Conservation (phyloP, 352 stramenopile genomes). For the Globisporangium mamillatum region DNA sequence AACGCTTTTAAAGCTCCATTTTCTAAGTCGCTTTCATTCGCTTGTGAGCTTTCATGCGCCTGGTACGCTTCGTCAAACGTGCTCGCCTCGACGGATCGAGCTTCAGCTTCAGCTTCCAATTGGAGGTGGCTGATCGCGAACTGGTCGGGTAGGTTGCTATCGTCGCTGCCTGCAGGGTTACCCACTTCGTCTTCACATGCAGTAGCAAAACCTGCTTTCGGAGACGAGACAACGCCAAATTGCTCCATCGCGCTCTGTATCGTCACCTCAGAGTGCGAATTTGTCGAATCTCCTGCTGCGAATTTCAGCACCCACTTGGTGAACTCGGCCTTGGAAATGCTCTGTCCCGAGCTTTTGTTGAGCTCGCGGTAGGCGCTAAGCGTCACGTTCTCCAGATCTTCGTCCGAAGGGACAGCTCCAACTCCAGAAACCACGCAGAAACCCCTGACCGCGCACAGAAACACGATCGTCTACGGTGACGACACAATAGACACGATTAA, state of each 20-base stretch:
- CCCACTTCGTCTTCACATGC: neutral
- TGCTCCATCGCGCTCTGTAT: conserved; percentile 13
- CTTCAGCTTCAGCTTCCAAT: neutral
- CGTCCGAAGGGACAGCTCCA: conserved; percentile 44
- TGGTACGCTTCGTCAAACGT: neutral
- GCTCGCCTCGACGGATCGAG: neutral
- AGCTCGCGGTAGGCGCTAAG: conserved; percentile 57
- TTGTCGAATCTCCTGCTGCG: conserved; percentile 10
- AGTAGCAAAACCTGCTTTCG: neutral
- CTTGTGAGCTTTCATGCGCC: neutral
- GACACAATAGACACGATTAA: neutral
- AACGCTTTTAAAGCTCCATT: neutral
- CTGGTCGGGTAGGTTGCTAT: neutral
- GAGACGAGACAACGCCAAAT: neutral
- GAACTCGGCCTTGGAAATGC: conserved; percentile 63
- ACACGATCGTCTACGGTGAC: conserved; percentile 49
- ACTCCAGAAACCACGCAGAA: conserved; percentile 48
- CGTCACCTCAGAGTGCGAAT: neutral
- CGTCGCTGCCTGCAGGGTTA: neutral
- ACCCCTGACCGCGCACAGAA: conserved; percentile 54
- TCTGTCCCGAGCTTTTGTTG: conserved; percentile 49
- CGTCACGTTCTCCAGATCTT: conserved; percentile 55
- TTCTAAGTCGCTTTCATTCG: neutral
- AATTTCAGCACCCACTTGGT: conserved; percentile 50
- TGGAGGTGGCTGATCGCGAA: too few species aligned